phyloP scores from a whole-genome alignment of 495 filamentous ascomycete genomes.

The Penicillium alfredii region DNA sequence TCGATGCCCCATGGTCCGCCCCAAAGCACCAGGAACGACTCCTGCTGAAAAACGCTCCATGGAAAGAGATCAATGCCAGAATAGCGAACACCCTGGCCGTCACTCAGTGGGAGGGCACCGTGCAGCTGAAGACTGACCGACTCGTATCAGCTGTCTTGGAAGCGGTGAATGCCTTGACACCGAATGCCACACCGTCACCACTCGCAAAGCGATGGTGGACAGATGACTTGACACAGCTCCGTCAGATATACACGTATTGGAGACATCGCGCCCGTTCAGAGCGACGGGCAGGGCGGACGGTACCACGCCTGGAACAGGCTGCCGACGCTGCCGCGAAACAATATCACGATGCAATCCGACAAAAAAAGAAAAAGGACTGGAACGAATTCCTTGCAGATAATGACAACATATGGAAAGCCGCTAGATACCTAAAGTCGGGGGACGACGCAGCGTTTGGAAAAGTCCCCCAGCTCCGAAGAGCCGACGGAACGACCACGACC shows the following conservation, averaged over 20 bases:
- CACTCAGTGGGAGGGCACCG: constrained; percentile 13
- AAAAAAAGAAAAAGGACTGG: constrained; percentile 25
- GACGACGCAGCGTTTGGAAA: constrained; percentile 15
- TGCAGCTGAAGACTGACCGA: constrained; percentile 18
- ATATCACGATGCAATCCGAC: constrained; percentile 18
- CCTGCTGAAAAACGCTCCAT: constrained; percentile 27
- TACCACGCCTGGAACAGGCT: constrained; percentile 14
- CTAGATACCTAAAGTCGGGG: constrained; percentile 18
- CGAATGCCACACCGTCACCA: constrained; percentile 12
- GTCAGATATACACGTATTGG: constrained; percentile 9
- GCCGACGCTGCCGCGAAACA: constrained; percentile 15
- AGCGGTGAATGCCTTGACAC: constrained; percentile 7
- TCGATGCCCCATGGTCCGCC: constrained; percentile 12
- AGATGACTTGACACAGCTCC: constrained; percentile 9
- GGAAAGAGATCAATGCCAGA: constrained; percentile 14
- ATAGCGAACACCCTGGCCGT: constrained; percentile 4
- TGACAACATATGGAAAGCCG: constrained; percentile 25
- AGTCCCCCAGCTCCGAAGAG: constrained; percentile 11
- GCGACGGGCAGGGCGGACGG: constrained; percentile 7
- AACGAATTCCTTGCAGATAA: constrained; percentile 20
- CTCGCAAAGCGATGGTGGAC: constrained; percentile 15
- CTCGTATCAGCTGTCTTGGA: constrained; percentile 10
- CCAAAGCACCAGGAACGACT: constrained; percentile 16
- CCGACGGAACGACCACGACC: constrained; percentile 12
- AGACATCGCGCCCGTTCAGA: constrained; percentile 10